Percentiles rank a stretch among this genome's conserved stretches.
These are phyloP conservation scores for Tribonema minus DNA, from an alignment of 108 stramenopile genomes.

Conservation along the genomic window DNA sequence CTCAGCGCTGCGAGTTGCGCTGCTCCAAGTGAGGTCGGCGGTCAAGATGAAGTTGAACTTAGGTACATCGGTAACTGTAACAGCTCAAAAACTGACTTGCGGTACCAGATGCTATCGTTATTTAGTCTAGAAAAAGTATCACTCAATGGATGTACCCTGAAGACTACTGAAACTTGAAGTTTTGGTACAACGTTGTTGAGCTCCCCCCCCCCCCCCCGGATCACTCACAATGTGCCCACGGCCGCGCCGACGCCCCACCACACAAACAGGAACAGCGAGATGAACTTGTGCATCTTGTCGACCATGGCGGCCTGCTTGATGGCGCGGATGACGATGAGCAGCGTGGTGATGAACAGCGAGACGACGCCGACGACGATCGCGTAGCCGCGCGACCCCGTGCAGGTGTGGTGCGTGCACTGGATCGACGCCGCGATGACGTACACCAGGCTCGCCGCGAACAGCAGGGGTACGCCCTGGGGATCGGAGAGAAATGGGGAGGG, in stretches of 20 bases:
- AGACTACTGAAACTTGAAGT: too few species aligned
- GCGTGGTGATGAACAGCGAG: background rate
- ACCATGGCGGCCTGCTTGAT: background rate
- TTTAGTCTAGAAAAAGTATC: too few species aligned
- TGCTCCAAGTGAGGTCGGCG: too few species aligned
- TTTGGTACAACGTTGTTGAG: too few species aligned
- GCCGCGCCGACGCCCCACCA: background rate
- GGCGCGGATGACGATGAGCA: background rate
- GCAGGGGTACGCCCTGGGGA: background rate
- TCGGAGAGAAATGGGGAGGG: too few species aligned
- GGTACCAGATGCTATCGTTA: too few species aligned
- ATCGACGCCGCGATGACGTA: background rate
- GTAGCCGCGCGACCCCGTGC: background rate
- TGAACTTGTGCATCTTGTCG: background rate
- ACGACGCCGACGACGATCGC: background rate
- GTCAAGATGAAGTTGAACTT: too few species aligned
- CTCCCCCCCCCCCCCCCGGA: too few species aligned
- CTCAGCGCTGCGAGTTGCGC: too few species aligned
- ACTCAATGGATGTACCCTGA: too few species aligned
- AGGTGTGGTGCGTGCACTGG: background rate
- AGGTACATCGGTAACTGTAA: too few species aligned
- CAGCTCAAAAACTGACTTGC: too few species aligned
- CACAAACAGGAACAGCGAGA: background rate
- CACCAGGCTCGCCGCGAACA: background rate
- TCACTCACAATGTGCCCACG: background rate